Conservation (phyloP, 768 basidiomycete species). For the Crepidotus variabilis region DNA sequence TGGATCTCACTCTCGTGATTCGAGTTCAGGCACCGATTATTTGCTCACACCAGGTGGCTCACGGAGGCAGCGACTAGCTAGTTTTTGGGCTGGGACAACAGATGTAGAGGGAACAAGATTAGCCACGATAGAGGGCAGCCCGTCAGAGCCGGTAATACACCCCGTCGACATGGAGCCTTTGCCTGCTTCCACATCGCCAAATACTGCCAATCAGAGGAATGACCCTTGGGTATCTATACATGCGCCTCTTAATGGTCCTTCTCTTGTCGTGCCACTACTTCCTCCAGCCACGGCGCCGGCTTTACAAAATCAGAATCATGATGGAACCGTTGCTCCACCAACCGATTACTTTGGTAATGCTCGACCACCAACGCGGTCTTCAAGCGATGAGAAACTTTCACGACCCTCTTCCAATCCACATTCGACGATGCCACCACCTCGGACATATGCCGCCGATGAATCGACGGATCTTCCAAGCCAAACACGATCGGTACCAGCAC, state of each 20-base stretch:
- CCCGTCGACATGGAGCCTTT: background rate
- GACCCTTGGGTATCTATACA: background rate
- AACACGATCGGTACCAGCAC: conserved; percentile 34
- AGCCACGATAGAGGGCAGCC: conserved; percentile 17
- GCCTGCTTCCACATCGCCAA: background rate
- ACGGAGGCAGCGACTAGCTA: conserved; percentile 56
- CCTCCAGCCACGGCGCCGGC: conserved; percentile 18
- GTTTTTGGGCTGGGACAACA: conserved; percentile 77
- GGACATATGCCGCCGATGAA: background rate
- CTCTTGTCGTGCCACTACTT: conserved; percentile 1
- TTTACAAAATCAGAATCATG: conserved; percentile 4
- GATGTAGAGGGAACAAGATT: conserved; percentile 46
- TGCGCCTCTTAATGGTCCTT: background rate
- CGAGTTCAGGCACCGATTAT: conserved; percentile 19
- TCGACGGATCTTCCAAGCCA: background rate
- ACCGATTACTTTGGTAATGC: conserved; percentile 22
- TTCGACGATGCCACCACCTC: background rate
- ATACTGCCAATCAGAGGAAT: background rate
- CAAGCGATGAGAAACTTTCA: conserved; percentile 2
- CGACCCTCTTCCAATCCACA: background rate
- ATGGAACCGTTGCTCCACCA: background rate
- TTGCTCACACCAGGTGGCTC: conserved; percentile 43
- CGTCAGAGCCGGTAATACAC: conserved; percentile 10
- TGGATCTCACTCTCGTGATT: conserved; percentile 44
- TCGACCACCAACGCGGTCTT: background rate